These are phyloP conservation scores for Diaporthe nobilis DNA, from an alignment of 2,329 filamentous ascomycete species.

Conservation along the genomic window DNA sequence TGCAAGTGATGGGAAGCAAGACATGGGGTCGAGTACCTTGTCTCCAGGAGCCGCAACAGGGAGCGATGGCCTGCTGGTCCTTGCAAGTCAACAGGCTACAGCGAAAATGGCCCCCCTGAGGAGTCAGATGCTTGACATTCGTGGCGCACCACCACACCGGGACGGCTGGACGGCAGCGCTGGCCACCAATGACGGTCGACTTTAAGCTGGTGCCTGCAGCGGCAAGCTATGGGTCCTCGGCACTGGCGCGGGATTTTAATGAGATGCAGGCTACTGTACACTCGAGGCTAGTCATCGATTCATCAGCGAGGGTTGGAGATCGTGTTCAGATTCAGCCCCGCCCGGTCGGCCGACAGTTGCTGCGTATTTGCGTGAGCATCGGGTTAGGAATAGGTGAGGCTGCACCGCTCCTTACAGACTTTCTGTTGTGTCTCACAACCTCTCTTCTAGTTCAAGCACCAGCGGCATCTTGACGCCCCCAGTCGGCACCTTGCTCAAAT, in stretches of 20 bases:
- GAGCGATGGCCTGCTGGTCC: slow-evolving; percentile 2
- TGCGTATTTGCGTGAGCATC: not conserved
- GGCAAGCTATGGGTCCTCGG: slow-evolving; percentile 22
- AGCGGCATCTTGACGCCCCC: slow-evolving; percentile 62
- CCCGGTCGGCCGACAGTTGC: not conserved
- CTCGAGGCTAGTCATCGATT: not conserved
- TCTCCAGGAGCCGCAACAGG: slow-evolving; percentile 18
- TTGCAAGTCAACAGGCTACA: slow-evolving; percentile 27
- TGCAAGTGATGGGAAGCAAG: slow-evolving; percentile 5
- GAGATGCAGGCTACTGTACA: slow-evolving; percentile 2
- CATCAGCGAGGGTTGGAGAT: not conserved
- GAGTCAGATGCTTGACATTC: slow-evolving; percentile 27
- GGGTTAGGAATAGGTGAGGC: too few species aligned
- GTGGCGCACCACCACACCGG: slow-evolving; percentile 20
- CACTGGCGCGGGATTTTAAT: slow-evolving; percentile 2
- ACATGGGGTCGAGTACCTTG: slow-evolving; percentile 1
- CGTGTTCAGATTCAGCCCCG: not conserved
- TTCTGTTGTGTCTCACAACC: not conserved
- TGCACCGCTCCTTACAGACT: not conserved
- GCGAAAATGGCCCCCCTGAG: not conserved
- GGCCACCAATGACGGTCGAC: slow-evolving; percentile 28
- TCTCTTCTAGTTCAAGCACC: slow-evolving; percentile 52
- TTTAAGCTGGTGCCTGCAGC: slow-evolving; percentile 36
- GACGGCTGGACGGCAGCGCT: not conserved
- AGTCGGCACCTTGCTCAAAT: slow-evolving; percentile 62